A percentile compares a stretch with the other conserved stretches of the same genome.
These are phyloP conservation scores for Furcasterigmium sp. DNA, from an alignment of 2,329 filamentous ascomycete species.

Conservation along the genomic window DNA sequence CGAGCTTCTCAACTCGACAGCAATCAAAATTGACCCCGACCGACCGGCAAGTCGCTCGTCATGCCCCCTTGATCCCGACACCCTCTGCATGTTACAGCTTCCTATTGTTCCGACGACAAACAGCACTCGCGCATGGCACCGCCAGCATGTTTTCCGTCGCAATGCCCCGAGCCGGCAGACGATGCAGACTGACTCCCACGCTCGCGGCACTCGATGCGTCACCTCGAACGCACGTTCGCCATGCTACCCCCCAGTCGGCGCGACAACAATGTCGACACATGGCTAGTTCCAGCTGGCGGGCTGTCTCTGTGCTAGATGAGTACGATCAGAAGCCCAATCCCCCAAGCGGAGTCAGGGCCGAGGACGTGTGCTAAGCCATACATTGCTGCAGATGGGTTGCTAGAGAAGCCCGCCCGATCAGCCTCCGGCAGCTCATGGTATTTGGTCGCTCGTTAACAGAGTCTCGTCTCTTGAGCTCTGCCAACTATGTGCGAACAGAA, in stretches of 20 bases:
- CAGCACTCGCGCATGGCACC: conserved; percentile 24
- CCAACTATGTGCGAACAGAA: conserved; percentile 96
- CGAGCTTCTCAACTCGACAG: no score
- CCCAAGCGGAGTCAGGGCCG: not conserved
- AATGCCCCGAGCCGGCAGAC: conserved; percentile 38
- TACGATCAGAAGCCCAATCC: conserved; percentile 26
- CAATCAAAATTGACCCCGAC: no score
- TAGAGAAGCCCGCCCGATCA: conserved; percentile 90
- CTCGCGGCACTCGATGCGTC: conserved; percentile 4
- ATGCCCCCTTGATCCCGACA: no score
- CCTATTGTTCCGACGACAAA: no score
- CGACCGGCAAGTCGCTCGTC: no score
- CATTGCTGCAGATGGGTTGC: conserved; percentile 73
- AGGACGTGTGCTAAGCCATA: conserved; percentile 11
- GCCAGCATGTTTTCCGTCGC: conserved; percentile 38
- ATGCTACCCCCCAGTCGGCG: conserved; percentile 9
- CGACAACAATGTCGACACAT: conserved; percentile 18
- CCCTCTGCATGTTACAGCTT: no score
- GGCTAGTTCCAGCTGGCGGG: conserved; percentile 49
- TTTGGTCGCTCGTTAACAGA: conserved; percentile 94
- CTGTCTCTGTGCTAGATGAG: conserved; percentile 61
- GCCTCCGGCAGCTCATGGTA: conserved; percentile 91
- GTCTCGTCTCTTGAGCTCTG: conserved; percentile 81
- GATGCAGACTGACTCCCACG: conserved; percentile 25
- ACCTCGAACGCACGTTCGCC: not conserved